Base-by-base conservation (phyloP, 169 alveolate species). In the Plasmodium vinckei region DNA sequence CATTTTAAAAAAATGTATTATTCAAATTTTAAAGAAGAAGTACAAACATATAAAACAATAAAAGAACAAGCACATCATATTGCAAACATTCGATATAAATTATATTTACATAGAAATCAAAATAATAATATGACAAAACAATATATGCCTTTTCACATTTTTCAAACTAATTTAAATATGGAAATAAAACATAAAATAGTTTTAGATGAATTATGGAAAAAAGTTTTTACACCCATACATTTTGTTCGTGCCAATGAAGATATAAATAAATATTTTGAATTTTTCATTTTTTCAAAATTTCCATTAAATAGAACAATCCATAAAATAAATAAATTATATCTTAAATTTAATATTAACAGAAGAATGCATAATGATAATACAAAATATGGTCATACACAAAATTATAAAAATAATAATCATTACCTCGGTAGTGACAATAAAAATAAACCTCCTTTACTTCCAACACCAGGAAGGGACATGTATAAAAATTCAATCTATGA, bases 191-290 rank as follows among this genome's bases (percentile, higher is more conserved):
- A 44, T 33, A 63, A 53, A 63, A 15, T 15, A 33, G 2, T 59
- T 51, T 49, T 21, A 33, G 88, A 75, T 13, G 33, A 75, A 15
- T 67, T 75, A 67, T 75, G 75, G 75, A 60, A 75, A 49, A 46
- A 15, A 7, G 21, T 75, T n/a, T 75, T 75, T 44, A 75, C 54
- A 19, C 88, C 88, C 6, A 19, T 75, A 15, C 69, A 75, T 42
- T 75, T 75, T 54, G 61, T 47, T 68, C 88, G 64, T 56, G 33
- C 56, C 7, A 75, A 67, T 63, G 73, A 75, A 9, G 27, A 75
- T 67, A 9, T 75, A 21, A 75, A 67, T 42, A 9, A 51, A 51
- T 75, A 61, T 67, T 75, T 75, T 54, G 88, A 75, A 63, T 75
- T 49, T 54, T 61, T 61, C 53, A 63, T 75, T 46, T 61, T 23